phyloP scores from a whole-genome alignment of 2,329 filamentous ascomycete genomes.

The Endothia cerciana region DNA sequence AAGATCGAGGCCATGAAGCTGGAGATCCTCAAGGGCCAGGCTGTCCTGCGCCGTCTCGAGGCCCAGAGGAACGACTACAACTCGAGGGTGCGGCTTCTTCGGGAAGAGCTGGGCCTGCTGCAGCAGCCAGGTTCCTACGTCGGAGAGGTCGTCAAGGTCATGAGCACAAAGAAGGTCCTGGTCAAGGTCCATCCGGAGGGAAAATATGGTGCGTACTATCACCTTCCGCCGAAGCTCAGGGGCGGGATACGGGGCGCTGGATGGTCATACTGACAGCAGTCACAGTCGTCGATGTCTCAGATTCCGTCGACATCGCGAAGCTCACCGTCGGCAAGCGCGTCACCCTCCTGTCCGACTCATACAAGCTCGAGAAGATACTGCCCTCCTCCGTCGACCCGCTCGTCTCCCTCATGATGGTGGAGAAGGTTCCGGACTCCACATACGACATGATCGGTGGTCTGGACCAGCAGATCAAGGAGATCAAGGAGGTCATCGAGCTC shows the following conservation, averaged over 20 bases:
- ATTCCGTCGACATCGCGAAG: conserved; percentile 92
- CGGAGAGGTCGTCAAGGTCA: conserved; percentile 99
- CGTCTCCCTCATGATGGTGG: conserved; percentile 99
- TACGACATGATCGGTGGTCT: conserved; percentile 99
- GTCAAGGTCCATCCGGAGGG: conserved; percentile 99
- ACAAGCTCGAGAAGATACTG: conserved; percentile 98
- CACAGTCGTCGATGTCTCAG: conserved; percentile 90
- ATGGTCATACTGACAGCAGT: conserved; percentile 29
- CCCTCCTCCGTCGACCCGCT: conserved; percentile 97
- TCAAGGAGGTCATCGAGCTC: conserved; percentile 99
- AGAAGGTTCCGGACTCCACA: conserved; percentile 98
- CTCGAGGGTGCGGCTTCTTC: conserved; percentile 89
- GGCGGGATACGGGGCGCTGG: too few relatives aligned
- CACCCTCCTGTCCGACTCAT: conserved; percentile 92
- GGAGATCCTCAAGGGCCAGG: conserved; percentile 98
- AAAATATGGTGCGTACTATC: conserved; percentile 82
- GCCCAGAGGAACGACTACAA: conserved; percentile 99
- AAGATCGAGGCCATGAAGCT: conserved; percentile 99
- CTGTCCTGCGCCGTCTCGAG: conserved; percentile 90
- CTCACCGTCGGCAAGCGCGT: conserved; percentile 98
- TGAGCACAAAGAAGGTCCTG: conserved; percentile 98
- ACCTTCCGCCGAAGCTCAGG: neutral
- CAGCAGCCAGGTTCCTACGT: conserved; percentile 99
- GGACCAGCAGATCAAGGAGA: conserved; percentile 99
- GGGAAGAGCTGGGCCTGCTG: conserved; percentile 92